Evolutionary conservation across 2,329 filamentous ascomycete genomes (phyloP).

Genomic region (Aureobasidium leucospermi): DNA sequence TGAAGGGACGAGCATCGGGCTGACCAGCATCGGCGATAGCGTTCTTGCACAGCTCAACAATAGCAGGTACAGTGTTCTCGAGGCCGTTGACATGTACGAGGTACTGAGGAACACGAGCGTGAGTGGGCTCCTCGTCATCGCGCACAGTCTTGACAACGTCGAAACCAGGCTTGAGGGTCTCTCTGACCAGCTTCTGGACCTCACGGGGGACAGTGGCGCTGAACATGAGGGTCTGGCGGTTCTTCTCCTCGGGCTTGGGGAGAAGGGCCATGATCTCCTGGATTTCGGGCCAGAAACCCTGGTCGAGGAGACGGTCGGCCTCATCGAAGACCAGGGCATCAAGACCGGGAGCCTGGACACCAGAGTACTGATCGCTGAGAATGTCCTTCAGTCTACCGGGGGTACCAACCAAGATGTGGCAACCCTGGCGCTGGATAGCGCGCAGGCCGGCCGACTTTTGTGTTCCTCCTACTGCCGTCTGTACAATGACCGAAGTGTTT

Average conservation of each 20-base stretch:
- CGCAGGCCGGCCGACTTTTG: slow-evolving; percentile 62
- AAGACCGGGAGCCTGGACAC: slow-evolving; percentile 57
- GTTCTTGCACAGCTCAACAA: slow-evolving; percentile 67
- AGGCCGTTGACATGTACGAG: slow-evolving; percentile 60
- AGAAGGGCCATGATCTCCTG: slow-evolving; percentile 44
- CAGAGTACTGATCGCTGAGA: slow-evolving; percentile 56
- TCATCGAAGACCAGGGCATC: slow-evolving; percentile 57
- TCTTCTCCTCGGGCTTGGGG: slow-evolving; percentile 54
- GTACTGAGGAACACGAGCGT: slow-evolving; percentile 75
- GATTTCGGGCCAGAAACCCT: slow-evolving; percentile 45
- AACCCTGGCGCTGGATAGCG: slow-evolving; percentile 65
- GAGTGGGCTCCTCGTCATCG: slow-evolving; percentile 75
- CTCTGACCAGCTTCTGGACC: slow-evolving; percentile 71
- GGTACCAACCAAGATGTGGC: slow-evolving; percentile 83
- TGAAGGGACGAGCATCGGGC: slow-evolving; percentile 58
- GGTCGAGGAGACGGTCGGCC: slow-evolving; percentile 59
- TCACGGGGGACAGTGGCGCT: slow-evolving; percentile 85
- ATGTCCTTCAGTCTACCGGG: slow-evolving; percentile 83
- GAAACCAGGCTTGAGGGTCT: slow-evolving; percentile 74
- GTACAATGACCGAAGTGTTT: slow-evolving; percentile 60
- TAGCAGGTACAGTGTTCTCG: slow-evolving; percentile 66
- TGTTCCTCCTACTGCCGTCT: slow-evolving; percentile 87
- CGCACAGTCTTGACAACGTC: slow-evolving; percentile 85
- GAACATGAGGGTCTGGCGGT: slow-evolving; percentile 88
- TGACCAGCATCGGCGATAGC: slow-evolving; percentile 42